Percentiles rank a stretch among this genome's conserved stretches.
These are phyloP conservation scores for Corymbia calophylla DNA, from an alignment of 441 rosid species.

Conservation along the genomic window DNA sequence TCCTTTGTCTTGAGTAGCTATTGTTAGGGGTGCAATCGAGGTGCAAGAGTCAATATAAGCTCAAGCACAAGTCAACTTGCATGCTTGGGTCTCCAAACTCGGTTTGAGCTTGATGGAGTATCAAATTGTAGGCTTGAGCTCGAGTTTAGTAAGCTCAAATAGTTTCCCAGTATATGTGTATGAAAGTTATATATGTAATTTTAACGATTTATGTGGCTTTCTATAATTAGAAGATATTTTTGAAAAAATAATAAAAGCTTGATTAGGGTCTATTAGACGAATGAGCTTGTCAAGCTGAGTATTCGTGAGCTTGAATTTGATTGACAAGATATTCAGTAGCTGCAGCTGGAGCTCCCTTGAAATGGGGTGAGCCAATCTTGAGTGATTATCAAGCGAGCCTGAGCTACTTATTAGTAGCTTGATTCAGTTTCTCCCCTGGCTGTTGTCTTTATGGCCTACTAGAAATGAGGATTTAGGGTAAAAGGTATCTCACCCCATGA, in stretches of 20 bases:
- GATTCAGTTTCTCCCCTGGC: not conserved
- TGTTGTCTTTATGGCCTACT: not conserved
- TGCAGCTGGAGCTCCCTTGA: not conserved
- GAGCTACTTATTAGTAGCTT: not conserved
- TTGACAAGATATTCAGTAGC: not conserved
- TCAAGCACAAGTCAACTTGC: not conserved
- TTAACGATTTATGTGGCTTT: not conserved
- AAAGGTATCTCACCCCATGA: not conserved
- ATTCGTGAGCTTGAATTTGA: not conserved
- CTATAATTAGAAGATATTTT: not conserved
- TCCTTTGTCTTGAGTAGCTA: not conserved
- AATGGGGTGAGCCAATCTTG: not conserved
- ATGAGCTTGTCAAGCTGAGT: not conserved
- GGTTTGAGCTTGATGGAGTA: not conserved
- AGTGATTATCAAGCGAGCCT: not conserved
- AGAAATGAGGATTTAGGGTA: not conserved
- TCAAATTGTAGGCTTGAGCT: not conserved
- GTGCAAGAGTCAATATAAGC: not conserved
- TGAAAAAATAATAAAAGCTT: not conserved
- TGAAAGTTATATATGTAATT: not conserved
- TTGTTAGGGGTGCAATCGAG: not conserved
- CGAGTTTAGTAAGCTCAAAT: not conserved
- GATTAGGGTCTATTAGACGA: not conserved
- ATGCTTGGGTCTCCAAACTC: not conserved
- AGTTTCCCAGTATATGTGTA: not conserved